Conservation (phyloP, 345 rosid genomes). For the Rhodomyrtus tomentosa region DNA sequence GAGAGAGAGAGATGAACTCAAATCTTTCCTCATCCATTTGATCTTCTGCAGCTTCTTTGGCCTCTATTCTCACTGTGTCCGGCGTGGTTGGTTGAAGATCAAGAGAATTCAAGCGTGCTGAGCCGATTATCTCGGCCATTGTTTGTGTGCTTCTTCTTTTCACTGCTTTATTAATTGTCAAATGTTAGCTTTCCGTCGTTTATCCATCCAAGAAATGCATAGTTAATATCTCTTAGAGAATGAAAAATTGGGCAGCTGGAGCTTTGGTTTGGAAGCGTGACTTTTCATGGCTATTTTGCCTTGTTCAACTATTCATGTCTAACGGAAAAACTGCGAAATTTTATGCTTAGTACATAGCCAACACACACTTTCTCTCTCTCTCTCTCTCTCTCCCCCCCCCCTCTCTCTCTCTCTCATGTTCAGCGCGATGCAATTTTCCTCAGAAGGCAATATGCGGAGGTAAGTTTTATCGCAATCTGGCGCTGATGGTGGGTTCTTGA, state of each 20-base stretch:
- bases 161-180: not conserved
- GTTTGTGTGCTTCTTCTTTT: not conserved
- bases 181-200: not conserved
- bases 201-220: not conserved
- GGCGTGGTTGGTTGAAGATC: not conserved
- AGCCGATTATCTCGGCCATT: not conserved
- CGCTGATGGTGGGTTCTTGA: not conserved
- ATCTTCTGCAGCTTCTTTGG: not conserved
- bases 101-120: not conserved
- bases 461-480: not conserved
- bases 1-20: not conserved
- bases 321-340: slow-evolving; percentile 6
- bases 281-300: slow-evolving; percentile 19
- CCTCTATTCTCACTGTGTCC: not conserved
- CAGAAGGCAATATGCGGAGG: not conserved
- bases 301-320: slow-evolving; percentile 10
- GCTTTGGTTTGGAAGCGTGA: slow-evolving; percentile 23
- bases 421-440: not conserved
- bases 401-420: not conserved
- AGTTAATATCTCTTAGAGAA: not conserved
- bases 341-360: not conserved
- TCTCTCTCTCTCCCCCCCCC: fast-evolving
- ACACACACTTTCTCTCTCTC: not conserved
- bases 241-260: not conserved
- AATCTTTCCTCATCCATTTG: not conserved